phyloP scores from a whole-genome alignment of 352 stramenopile species.

The Albugo candida region DNA sequence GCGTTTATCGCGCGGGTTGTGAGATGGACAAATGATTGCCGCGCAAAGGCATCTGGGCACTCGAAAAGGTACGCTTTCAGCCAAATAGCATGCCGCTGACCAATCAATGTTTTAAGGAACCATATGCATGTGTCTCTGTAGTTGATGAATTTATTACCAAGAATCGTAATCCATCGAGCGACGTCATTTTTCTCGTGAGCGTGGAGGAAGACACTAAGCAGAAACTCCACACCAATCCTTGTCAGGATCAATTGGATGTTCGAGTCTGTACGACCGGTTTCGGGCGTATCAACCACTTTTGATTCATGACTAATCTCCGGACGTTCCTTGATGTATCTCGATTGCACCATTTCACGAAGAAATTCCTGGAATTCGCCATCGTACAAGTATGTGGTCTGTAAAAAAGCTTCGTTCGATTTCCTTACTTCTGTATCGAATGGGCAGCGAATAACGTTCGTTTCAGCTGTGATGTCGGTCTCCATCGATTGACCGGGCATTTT shows the following conservation, averaged over 20 bases:
- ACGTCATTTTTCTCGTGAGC: constrained; percentile 76
- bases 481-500: constrained; percentile 22
- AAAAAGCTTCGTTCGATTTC: constrained; percentile 86
- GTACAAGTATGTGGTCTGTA: constrained; percentile 91
- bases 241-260: constrained; percentile 46
- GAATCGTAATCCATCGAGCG: constrained; percentile 56
- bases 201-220: constrained; percentile 77
- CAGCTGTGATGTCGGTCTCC: constrained; percentile 12
- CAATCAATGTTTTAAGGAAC: constrained; percentile 43
- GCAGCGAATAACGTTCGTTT: constrained; percentile 19
- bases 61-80: constrained; percentile 59
- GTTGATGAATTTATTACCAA: constrained; percentile 48
- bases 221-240: constrained; percentile 69
- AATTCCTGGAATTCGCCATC: constrained; percentile 93
- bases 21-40: constrained; percentile 73
- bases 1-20: constrained; percentile 47
- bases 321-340: constrained; percentile 52
- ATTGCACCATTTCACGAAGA: constrained; percentile 75
- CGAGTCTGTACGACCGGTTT: constrained; percentile 15
- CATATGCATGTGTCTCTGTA: constrained; percentile 45
- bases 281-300: constrained; percentile 2
- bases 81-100: constrained; percentile 34
- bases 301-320: background rate
- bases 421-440: constrained; percentile 84
- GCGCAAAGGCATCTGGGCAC: constrained; percentile 65